Percentiles rank a stretch among this genome's conserved stretches.
Conservation (phyloP, 2,329 filamentous ascomycete species). For the Colletotrichum noveboracense region DNA sequence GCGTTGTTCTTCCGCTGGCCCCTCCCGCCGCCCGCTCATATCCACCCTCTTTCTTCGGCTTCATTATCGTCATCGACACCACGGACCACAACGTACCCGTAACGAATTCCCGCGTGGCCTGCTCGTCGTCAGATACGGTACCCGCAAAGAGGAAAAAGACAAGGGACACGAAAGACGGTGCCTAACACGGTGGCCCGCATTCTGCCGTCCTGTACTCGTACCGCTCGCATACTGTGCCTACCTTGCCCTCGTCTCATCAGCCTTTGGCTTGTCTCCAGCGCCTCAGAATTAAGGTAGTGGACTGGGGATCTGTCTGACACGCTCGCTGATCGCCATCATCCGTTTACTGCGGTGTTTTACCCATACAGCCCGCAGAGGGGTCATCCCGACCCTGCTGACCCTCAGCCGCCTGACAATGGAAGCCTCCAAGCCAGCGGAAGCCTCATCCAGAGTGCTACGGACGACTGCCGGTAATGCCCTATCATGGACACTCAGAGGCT, state of each 20-base stretch:
- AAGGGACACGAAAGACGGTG: neutral
- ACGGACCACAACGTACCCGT: neutral
- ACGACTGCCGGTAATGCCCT: neutral
- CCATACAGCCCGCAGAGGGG: neutral
- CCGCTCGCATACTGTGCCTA: neutral
- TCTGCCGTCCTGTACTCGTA: neutral
- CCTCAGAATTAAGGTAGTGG: constrained; percentile 16
- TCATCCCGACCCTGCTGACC: neutral
- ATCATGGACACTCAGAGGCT: neutral
- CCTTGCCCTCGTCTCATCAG: neutral
- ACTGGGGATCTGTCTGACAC: neutral
- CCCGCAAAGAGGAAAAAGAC: neutral
- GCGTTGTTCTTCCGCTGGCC: neutral
- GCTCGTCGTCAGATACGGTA: neutral
- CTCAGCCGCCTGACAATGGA: neutral
- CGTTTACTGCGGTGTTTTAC: neutral
- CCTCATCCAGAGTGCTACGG: neutral
- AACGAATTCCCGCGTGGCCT: neutral
- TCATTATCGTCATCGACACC: constrained; percentile 4
- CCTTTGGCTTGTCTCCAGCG: neutral
- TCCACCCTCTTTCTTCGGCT: neutral
- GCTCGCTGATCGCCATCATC: constrained; percentile 6
- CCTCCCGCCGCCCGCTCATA: neutral
- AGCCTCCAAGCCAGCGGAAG: neutral
- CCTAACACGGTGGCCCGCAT: neutral